Conservation (phyloP, 163 green algal genomes). For the Scenedesmus sp. region DNA sequence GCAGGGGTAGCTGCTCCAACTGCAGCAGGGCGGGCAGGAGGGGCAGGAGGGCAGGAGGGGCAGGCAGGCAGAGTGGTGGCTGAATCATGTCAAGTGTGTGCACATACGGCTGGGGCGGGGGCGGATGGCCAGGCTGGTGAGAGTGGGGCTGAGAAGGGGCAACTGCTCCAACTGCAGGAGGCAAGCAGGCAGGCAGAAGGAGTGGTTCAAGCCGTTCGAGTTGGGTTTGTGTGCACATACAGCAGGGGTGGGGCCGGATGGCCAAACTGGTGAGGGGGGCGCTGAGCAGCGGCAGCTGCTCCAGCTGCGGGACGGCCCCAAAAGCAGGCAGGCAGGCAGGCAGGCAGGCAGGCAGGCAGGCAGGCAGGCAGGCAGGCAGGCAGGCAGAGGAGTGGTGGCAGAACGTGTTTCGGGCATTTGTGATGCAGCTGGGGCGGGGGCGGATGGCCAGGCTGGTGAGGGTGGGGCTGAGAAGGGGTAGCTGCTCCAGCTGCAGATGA, state of each 20-base stretch:
- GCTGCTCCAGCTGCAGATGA: neutral
- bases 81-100: too few relatives aligned
- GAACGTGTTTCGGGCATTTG: too few relatives aligned
- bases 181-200: too few relatives aligned
- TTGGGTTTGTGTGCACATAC: too few relatives aligned
- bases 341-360: too few relatives aligned
- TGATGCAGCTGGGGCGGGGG: neutral
- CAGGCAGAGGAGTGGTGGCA: too few relatives aligned
- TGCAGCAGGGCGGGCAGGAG: neutral
- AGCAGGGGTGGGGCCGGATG: neutral
- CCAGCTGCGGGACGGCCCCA: neutral
- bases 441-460: neutral
- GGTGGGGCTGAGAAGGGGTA: neutral
- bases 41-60: too few relatives aligned
- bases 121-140: neutral
- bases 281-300: neutral
- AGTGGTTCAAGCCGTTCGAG: too few relatives aligned
- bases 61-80: too few relatives aligned
- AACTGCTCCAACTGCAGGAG: conserved; percentile 1
- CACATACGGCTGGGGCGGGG: neutral
- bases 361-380: too few relatives aligned
- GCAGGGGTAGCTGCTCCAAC: neutral
- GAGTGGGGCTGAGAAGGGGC: neutral
- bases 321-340: neutral
- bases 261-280: neutral